Evolutionary conservation across 2,329 filamentous ascomycete species (phyloP).

Genomic region (Botrytis galanthina): DNA sequence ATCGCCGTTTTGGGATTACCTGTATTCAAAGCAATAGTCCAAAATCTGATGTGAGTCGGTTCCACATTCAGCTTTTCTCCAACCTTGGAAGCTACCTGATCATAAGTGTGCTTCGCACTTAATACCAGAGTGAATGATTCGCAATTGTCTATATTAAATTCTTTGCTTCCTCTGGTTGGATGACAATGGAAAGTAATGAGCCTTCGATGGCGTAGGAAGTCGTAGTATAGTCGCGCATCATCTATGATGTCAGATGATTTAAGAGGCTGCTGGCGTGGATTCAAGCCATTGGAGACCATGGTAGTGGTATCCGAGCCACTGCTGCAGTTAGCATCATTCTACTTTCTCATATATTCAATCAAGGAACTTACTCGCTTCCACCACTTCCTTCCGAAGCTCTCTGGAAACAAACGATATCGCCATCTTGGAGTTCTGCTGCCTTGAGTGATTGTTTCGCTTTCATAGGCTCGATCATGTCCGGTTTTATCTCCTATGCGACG

Average conservation of each 20-base stretch:
- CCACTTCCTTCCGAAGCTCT: constrained; percentile 57
- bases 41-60: constrained; percentile 86
- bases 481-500: constrained; percentile 76
- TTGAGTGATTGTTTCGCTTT: constrained; percentile 88
- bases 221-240: constrained; percentile 85
- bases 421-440: constrained; percentile 91
- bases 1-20: constrained; percentile 76
- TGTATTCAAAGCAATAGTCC: constrained; percentile 73
- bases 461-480: constrained; percentile 92
- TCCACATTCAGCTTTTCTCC: constrained; percentile 74
- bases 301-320: background rate
- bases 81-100: constrained; percentile 80
- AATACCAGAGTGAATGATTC: constrained; percentile 73
- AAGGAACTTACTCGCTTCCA: constrained; percentile 38
- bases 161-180: constrained; percentile 49
- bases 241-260: constrained; percentile 43
- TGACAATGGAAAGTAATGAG: constrained; percentile 75
- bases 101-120: constrained; percentile 86
- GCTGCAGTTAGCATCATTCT: background rate
- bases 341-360: background rate
- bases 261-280: constrained; percentile 6
- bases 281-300: background rate
- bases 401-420: constrained; percentile 96
- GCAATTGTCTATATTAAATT: constrained; percentile 47
- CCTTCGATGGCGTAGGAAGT: constrained; percentile 84